phyloP scores from a whole-genome alignment of 805 yeast genomes.

The Starmerella khaoyaiensis region DNA sequence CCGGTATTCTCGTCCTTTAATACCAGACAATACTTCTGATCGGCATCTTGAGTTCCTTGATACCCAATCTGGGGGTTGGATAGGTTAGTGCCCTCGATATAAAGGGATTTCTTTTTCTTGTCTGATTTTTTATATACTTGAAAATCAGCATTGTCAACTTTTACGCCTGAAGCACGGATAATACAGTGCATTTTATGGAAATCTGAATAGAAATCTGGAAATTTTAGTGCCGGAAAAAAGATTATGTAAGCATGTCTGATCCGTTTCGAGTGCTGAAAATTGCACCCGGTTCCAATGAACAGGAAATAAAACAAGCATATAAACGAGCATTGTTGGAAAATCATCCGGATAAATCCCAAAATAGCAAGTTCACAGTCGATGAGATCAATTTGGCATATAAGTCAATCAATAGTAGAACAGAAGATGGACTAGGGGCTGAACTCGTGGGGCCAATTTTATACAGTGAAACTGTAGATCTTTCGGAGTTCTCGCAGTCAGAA shows the following conservation, averaged over 20 bases:
- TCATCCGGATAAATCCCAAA: slow-evolving; percentile 64
- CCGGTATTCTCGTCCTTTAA: slow-evolving; percentile 58
- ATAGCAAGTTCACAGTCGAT: slow-evolving; percentile 27
- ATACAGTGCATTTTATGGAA: slow-evolving; percentile 33
- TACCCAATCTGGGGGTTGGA: slow-evolving; percentile 51
- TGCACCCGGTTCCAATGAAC: slow-evolving; percentile 31
- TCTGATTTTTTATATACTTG: slow-evolving; percentile 38
- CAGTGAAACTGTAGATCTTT: slow-evolving; percentile 52
- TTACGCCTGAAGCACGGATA: slow-evolving; percentile 68
- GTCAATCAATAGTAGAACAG: slow-evolving; percentile 17
- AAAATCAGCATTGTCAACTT: slow-evolving; percentile 49
- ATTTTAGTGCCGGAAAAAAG: slow-evolving; percentile 3
- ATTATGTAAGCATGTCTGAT: slow-evolving; percentile 7
- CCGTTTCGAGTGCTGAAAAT: slow-evolving; percentile 48
- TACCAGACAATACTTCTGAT: slow-evolving; percentile 54
- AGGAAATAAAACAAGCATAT: slow-evolving; percentile 49
- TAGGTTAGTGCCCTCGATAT: slow-evolving; percentile 58
- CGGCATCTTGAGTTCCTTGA: slow-evolving; percentile 38
- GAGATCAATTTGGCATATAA: slow-evolving; percentile 52
- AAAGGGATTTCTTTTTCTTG: slow-evolving; percentile 21
- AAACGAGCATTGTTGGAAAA: slow-evolving; percentile 40
- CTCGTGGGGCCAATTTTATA: slow-evolving; percentile 34
- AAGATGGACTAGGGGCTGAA: too few relatives aligned
- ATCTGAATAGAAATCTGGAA: slow-evolving; percentile 1
- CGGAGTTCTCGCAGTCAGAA: slow-evolving; percentile 30